Conservation (phyloP, 345 rosid species). For the Bruguiera sexangula region DNA sequence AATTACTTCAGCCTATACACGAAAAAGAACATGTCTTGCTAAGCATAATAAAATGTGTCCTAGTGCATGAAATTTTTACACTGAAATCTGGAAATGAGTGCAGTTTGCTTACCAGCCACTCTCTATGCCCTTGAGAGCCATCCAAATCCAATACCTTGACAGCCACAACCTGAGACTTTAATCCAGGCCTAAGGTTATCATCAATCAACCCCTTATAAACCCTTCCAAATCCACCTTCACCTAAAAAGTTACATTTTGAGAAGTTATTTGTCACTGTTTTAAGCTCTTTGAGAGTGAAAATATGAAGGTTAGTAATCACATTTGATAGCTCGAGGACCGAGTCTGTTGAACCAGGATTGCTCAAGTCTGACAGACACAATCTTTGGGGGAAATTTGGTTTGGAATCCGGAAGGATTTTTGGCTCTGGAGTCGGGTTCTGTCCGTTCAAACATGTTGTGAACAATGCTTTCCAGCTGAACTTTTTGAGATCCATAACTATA, state of each 20-base stretch:
- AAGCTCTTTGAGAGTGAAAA: conserved; percentile 54
- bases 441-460: conserved; percentile 28
- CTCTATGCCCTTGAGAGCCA: conserved; percentile 63
- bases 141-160: conserved; percentile 52
- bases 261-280: conserved; percentile 34
- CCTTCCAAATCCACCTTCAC: conserved; percentile 66
- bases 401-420: conserved; percentile 6
- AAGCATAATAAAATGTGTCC: neutral
- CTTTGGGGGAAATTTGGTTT: conserved; percentile 32
- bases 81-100: neutral
- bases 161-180: conserved; percentile 59
- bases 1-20: conserved; percentile 57
- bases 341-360: conserved; percentile 34
- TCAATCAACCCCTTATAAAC: conserved; percentile 58
- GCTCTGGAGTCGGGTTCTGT: neutral
- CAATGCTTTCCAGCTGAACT: conserved; percentile 19
- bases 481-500: conserved; percentile 30
- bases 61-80: too few species aligned
- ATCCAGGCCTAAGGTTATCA: conserved; percentile 42
- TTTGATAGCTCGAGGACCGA: conserved; percentile 38
- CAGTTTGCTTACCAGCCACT: conserved; percentile 54
- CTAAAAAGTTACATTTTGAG: conserved; percentile 39
- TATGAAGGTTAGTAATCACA: conserved; percentile 43
- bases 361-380: conserved; percentile 47
- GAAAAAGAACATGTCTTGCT: neutral